Base-by-base conservation (phyloP, 2,329 filamentous ascomycete genomes). In the Colletotrichum spinosum region DNA sequence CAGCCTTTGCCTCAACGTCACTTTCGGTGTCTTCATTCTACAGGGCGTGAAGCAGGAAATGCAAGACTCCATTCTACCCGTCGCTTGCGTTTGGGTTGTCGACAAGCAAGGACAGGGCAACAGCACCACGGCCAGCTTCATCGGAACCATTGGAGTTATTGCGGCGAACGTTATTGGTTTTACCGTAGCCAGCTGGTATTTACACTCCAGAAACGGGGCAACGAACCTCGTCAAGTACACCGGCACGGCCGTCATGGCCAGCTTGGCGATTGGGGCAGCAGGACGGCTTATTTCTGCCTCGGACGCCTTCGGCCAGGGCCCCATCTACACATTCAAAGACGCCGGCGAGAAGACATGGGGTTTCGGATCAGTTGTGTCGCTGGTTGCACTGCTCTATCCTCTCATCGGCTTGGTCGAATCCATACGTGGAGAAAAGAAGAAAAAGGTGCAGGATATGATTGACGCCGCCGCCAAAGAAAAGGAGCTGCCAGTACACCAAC, bases 101-200 rank as follows among this genome's bases (percentile, higher is more conserved):
- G 74, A 76, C 11, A 67, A 69, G 4, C 62, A 52, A 13, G 75
- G 78, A 6, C 75, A 77, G 2, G 70, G 73, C 7, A 69, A 76
- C 8, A 70, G 79, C 0, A 71, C 75, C 17, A 80, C 77, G 0
- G 69, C 87, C 12, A 86, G 84, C 33, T 84, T 86, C 63, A 79
- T 84, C 1, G 88, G 86, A 2, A 91, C 89, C 2, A 85, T 90
- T 37, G 83, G 82, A 6, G 86, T 89, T 44, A 87, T 91, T 46
- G 84, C 79, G 0, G 85, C 82, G 4, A 89, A 90, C 70, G 80
- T 78, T 41, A 70, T 88, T 41, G 81, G 90, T 25, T 91, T 91
- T 69, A 77, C 75, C 2, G 75, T 89, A 1, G 84, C 85, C 0
- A 88, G 87, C 0, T 90, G 86, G 86, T 91, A 90, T 71, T 77